Percentiles rank a stretch among this genome's conserved stretches.
Conservation (phyloP, 2,329 filamentous ascomycete genomes). For the Botryotinia globosa region DNA sequence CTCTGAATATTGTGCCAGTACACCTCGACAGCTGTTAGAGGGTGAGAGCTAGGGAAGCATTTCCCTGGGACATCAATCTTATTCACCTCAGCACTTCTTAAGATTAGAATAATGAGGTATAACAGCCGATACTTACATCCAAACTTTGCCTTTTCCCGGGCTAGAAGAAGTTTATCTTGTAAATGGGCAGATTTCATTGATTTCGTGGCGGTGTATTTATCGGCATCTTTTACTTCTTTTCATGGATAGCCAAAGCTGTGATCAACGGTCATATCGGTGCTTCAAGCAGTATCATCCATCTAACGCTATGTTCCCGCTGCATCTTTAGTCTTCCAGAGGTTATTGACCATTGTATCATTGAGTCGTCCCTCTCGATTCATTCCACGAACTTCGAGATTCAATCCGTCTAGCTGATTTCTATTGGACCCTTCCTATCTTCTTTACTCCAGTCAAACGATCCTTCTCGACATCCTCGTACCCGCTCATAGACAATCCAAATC, state of each 20-base stretch:
- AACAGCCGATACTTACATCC: neutral
- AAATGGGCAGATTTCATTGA: neutral
- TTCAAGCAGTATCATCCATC: too few species aligned
- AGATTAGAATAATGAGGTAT: neutral
- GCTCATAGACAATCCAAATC: neutral
- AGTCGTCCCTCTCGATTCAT: too few species aligned
- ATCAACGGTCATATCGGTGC: too few species aligned
- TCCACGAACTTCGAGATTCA: too few species aligned
- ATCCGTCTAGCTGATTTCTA: too few species aligned
- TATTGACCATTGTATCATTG: too few species aligned
- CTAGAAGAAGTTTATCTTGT: neutral
- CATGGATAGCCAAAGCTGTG: neutral
- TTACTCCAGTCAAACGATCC: rapidly evolving
- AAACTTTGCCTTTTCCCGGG: neutral
- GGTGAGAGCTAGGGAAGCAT: neutral
- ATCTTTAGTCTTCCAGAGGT: too few species aligned
- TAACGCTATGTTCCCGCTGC: too few species aligned
- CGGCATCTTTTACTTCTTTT: neutral
- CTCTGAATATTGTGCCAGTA: neutral
- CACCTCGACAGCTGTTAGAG: neutral
- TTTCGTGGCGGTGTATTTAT: neutral
- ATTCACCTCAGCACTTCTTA: neutral
- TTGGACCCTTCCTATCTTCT: neutral
- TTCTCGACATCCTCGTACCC: rapidly evolving
- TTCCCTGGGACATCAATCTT: neutral